Percentiles rank a stretch among this genome's conserved stretches.
These are phyloP conservation scores for Cicer chorassanicum DNA, from an alignment of 306 rosid genomes.

Conservation along the genomic window DNA sequence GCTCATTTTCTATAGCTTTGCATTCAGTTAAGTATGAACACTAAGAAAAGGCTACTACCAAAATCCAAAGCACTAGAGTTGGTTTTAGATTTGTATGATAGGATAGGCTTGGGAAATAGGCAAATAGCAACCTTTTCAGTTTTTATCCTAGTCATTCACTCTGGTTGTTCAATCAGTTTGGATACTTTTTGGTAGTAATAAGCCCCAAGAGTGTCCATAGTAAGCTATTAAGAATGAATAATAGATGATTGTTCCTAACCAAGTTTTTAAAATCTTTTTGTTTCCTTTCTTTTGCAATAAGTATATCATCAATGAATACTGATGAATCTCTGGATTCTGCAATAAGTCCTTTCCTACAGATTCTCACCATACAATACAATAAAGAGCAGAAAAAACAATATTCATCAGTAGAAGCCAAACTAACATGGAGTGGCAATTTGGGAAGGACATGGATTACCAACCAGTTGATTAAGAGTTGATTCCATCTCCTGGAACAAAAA, in stretches of 20 bases:
- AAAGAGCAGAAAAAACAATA: background rate
- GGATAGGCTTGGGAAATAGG: conserved; percentile 1
- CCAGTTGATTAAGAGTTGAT: conserved; percentile 56
- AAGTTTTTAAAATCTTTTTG: conserved; percentile 1
- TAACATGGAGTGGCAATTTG: background rate
- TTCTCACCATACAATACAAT: background rate
- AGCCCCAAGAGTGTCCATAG: background rate
- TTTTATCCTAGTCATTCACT: background rate
- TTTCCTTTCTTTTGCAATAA: conserved; percentile 4
- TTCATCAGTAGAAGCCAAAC: background rate
- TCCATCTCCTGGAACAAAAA: conserved; percentile 46
- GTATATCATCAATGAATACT: conserved; percentile 1
- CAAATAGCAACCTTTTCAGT: background rate
- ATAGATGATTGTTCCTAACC: background rate
- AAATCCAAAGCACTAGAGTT: background rate
- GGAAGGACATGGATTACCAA: conserved; percentile 10
- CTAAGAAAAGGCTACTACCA: background rate
- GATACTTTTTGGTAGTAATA: background rate
- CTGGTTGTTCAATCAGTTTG: background rate
- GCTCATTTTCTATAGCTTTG: conserved; percentile 4
- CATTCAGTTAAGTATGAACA: conserved; percentile 1
- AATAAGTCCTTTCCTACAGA: background rate
- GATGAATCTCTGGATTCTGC: background rate
- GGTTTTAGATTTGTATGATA: background rate
- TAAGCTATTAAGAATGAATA: conserved; percentile 1